phyloP scores from a whole-genome alignment of 257 asterid species.

The Jasminum sambac region DNA sequence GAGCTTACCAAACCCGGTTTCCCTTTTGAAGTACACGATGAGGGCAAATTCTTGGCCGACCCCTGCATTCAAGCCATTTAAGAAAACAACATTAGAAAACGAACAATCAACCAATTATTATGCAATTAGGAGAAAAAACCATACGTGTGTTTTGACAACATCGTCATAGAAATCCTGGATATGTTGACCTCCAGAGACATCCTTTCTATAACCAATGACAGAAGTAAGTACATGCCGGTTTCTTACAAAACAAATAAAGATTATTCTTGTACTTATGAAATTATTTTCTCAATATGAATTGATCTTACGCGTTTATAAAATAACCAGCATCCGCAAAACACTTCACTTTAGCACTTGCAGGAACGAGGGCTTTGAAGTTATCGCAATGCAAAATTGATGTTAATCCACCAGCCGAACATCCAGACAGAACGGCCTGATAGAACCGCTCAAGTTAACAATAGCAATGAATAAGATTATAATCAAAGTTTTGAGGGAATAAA shows the following conservation, averaged over 20 bases:
- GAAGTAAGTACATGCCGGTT: neutral
- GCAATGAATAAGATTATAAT: neutral
- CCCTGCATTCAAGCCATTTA: conserved; percentile 49
- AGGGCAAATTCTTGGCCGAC: conserved; percentile 66
- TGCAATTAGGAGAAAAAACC: conserved; percentile 16
- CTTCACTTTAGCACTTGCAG: conserved; percentile 60
- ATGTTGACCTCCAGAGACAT: conserved; percentile 63
- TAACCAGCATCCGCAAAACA: conserved; percentile 96
- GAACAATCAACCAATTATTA: neutral
- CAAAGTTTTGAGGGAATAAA: neutral
- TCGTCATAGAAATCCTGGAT: conserved; percentile 60
- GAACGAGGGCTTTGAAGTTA: conserved; percentile 63
- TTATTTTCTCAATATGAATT: neutral
- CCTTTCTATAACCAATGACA: conserved; percentile 52
- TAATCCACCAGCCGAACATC: conserved; percentile 98
- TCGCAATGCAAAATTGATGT: conserved; percentile 84
- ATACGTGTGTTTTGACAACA: conserved; percentile 79
- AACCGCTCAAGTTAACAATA: conserved; percentile 1
- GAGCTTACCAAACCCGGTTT: conserved; percentile 68
- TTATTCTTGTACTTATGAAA: neutral
- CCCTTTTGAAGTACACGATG: conserved; percentile 63
- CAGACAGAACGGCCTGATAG: conserved; percentile 77
- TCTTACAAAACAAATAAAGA: neutral
- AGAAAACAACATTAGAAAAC: neutral
- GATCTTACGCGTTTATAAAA: conserved; percentile 74